Base-by-base conservation (phyloP, 352 stramenopile genomes). In the Peronosclerospora sorghi region DNA sequence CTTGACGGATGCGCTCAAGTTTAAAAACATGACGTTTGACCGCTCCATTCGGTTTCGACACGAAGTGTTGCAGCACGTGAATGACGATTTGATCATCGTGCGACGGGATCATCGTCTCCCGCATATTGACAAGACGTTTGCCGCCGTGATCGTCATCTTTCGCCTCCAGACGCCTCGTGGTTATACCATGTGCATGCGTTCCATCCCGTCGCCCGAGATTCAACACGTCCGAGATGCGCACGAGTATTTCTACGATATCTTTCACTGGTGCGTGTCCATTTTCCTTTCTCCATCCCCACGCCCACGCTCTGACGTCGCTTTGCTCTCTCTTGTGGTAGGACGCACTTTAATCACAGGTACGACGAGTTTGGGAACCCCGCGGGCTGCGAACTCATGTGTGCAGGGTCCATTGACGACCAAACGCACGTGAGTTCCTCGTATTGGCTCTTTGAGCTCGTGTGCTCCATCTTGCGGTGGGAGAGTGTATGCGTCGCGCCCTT, bases 391-490 rank as follows among this genome's bases (percentile, higher is more conserved):
- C 14, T 42, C 2, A 32, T 42, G 14, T 51, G 53, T 9, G 69
- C 64, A 6, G 74, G 71, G 14, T 77, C 65, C 4, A 65, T 83
- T 18, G 47, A 35, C 14, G 63, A 74, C 26, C 55, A 64, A 38
- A 62, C 59, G 32, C 62, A 65, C 34, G 28, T 74, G 24, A 66
- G 63, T 7, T 64, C 62, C 34, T 32, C 13, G 3, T 42, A 42
- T n/a, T 42, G 36, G 36, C 36, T 42, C 27, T 77, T 83, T 27
- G 71, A 86, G 56, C 60, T 86, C 54, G 66, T 83, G 27, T 67
- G 75, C 32, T 73, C 66, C 5, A 63, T 83, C 14, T 32, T 86
- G 41, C 66, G 69, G 10, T 86, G 73, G 73, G 74, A 86, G 35
- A 74, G 32, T 32, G 39, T 40, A 29, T 75, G 64, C 41, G 59